Evolutionary conservation across 768 basidiomycete species (phyloP).

Genomic region (Leccinum fibrillosum): DNA sequence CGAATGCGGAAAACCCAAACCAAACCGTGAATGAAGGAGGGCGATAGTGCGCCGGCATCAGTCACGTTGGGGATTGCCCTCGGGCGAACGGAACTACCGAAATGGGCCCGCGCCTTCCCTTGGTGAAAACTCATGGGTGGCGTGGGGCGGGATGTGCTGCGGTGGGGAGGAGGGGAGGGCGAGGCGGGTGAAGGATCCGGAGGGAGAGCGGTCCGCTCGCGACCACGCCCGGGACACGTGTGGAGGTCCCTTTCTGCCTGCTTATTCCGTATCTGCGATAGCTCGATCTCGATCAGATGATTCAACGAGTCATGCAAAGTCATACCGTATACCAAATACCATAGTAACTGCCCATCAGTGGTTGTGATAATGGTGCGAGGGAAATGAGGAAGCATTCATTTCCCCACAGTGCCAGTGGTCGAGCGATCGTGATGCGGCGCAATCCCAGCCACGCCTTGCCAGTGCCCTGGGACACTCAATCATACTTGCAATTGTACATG

Average conservation of each 20-base stretch:
- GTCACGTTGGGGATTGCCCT: conserved; percentile 9
- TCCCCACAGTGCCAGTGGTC: conserved; percentile 1
- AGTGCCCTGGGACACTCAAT: conserved; percentile 10
- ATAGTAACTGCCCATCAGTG: neutral
- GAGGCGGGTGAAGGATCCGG: neutral
- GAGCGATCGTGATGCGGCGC: conserved; percentile 10
- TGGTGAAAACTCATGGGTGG: neutral
- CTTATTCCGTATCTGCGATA: neutral
- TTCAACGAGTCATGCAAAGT: neutral
- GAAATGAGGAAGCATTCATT: conserved; percentile 18
- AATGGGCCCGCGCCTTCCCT: neutral
- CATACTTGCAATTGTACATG: conserved; percentile 6
- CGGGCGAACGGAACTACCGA: conserved; percentile 3
- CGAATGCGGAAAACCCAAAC: conserved; percentile 12
- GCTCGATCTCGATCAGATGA: neutral
- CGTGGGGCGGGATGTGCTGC: neutral
- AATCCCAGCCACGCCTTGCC: neutral
- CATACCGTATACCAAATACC: neutral
- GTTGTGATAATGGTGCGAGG: conserved; percentile 2
- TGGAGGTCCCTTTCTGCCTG: neutral
- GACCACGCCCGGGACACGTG: conserved; percentile 8
- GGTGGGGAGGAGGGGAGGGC: neutral
- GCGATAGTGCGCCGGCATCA: conserved; percentile 14
- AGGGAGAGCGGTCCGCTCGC: neutral
- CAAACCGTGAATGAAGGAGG: neutral